A percentile compares a stretch with the other conserved stretches of the same genome.
These are phyloP conservation scores for Dactylellina haptotyla DNA, from an alignment of 2,329 filamentous ascomycete species.

Conservation along the genomic window DNA sequence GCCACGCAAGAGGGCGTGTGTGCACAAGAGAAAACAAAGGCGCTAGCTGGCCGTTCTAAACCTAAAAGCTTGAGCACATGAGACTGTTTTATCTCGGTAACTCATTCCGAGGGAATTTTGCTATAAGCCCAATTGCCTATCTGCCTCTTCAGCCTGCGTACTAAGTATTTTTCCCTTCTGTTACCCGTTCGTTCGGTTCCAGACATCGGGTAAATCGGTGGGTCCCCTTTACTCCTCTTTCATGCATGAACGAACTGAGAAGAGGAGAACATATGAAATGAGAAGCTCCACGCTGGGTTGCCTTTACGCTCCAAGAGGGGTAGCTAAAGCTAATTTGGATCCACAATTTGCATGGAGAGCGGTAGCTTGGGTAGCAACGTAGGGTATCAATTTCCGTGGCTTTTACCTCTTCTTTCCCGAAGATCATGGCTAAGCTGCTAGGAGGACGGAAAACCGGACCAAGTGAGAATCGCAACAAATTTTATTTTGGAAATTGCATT, in stretches of 20 bases:
- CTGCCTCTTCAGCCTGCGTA: not conserved
- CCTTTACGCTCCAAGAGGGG: conserved; percentile 10
- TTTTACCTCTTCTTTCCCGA: too few species aligned
- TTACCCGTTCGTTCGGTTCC: conserved; percentile 50
- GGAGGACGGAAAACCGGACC: too few species aligned
- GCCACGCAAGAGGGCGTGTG: not conserved
- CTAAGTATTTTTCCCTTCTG: conserved; percentile 2
- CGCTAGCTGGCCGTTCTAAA: not conserved
- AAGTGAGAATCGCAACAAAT: too few species aligned
- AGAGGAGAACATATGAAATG: conserved; percentile 8
- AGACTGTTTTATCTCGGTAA: conserved; percentile 36
- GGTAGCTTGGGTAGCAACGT: conserved; percentile 1
- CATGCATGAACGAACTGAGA: conserved; percentile 27
- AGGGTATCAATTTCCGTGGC: conserved; percentile 4
- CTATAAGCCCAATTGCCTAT: conserved; percentile 34
- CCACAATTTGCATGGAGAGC: conserved; percentile 9
- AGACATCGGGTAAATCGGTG: conserved; percentile 50
- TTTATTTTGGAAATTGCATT: too few species aligned
- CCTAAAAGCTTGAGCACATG: conserved; percentile 27
- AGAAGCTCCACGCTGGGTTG: conserved; percentile 41
- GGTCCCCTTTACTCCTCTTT: conserved; percentile 3
- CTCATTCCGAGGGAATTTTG: conserved; percentile 54
- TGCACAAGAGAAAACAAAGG: not conserved
- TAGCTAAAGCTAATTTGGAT: conserved; percentile 28
- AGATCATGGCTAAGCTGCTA: too few species aligned